A percentile compares a stretch with the other conserved stretches of the same genome.
These are phyloP conservation scores for Ganoderma resinaceum DNA, from an alignment of 1,284 basidiomycete genomes.

Conservation along the genomic window DNA sequence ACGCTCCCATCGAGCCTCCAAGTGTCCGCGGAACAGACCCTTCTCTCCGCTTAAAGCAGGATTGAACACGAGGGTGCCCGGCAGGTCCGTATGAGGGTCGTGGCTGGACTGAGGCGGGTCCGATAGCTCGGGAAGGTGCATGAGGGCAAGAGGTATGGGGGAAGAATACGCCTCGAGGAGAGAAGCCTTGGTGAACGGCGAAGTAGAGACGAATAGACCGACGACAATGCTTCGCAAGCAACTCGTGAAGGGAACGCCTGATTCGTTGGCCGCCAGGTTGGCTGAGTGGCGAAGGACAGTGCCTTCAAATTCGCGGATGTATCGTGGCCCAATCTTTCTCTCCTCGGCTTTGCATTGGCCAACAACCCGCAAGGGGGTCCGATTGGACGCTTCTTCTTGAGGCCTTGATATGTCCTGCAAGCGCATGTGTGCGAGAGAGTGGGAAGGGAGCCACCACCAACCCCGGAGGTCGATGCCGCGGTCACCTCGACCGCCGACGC, in stretches of 20 bases:
- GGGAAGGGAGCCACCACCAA: constrained; percentile 86
- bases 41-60: constrained; percentile 57
- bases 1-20: constrained; percentile 74
- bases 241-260: not conserved
- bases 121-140: constrained; percentile 68
- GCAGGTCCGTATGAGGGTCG: not conserved
- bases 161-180: constrained; percentile 75
- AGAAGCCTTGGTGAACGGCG: constrained; percentile 75
- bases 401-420: not conserved
- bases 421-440: constrained; percentile 6
- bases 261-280: constrained; percentile 34
- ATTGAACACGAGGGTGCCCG: constrained; percentile 71
- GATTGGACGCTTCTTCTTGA: not conserved
- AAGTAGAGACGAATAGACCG: constrained; percentile 79
- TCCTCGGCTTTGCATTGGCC: constrained; percentile 93
- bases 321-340: constrained; percentile 78
- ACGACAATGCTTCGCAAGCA: constrained; percentile 50
- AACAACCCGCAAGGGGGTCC: constrained; percentile 70
- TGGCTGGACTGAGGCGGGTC: not conserved
- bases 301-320: constrained; percentile 89
- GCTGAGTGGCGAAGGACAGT: constrained; percentile 58
- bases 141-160: constrained; percentile 74
- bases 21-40: constrained; percentile 61
- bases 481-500: constrained; percentile 84
- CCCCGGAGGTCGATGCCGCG: constrained; percentile 90